Percentiles rank a stretch among this genome's conserved stretches.
Evolutionary conservation across 2,329 filamentous ascomycete species (phyloP).

Genomic region (Lachnellula cervina): DNA sequence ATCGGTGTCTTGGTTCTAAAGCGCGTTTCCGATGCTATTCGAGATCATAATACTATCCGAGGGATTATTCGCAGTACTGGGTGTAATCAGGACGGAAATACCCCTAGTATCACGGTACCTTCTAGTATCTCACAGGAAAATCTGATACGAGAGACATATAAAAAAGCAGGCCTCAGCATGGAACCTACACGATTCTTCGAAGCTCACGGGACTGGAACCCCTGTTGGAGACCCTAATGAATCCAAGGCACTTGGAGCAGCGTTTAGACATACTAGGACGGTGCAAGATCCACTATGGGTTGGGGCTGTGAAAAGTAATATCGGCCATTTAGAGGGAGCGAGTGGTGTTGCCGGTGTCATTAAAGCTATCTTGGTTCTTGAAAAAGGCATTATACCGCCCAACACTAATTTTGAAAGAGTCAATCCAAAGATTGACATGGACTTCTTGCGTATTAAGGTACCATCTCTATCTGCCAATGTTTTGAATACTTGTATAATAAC

Average conservation of each 20-base stretch:
- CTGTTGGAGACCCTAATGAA: constrained; percentile 12
- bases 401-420: constrained; percentile 34
- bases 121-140: constrained; percentile 38
- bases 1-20: constrained; percentile 56
- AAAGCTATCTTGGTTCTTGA: constrained; percentile 38
- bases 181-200: constrained; percentile 6
- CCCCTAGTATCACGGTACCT: constrained; percentile 49
- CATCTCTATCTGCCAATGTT: no score
- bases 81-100: constrained; percentile 51
- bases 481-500: no score
- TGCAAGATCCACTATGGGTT: constrained; percentile 10
- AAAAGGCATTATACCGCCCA: constrained; percentile 37
- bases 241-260: not conserved
- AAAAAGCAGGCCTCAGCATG: constrained; percentile 7
- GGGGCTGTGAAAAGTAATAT: constrained; percentile 33
- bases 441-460: constrained; percentile 31
- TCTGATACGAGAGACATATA: constrained; percentile 11
- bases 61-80: constrained; percentile 34
- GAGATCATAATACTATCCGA: constrained; percentile 54
- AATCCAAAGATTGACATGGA: constrained; percentile 30
- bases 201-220: constrained; percentile 14
- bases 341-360: constrained; percentile 34
- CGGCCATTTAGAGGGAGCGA: constrained; percentile 32
- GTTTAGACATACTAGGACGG: not conserved
- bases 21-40: constrained; percentile 50